Evolutionary conservation across 345 rosid species (phyloP).

Genomic region (Draba incana): DNA sequence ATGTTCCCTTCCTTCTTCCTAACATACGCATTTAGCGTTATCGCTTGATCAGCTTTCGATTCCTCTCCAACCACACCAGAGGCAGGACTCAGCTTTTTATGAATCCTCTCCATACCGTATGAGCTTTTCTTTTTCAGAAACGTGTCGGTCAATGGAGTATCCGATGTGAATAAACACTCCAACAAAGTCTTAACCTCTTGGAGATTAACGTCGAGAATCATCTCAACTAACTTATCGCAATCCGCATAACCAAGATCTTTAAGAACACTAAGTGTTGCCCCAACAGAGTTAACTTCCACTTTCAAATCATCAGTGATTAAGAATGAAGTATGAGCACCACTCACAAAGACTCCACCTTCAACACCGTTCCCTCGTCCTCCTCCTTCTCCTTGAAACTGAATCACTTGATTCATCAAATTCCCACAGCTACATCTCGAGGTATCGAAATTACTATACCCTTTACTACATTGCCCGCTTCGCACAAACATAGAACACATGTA

Average conservation of each 20-base stretch:
- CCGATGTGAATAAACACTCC: slow-evolving; percentile 25
- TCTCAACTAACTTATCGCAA: slow-evolving; percentile 14
- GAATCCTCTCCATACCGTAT: neutral
- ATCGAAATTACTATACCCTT: neutral
- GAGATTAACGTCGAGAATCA: slow-evolving; percentile 7
- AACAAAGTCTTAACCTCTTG: slow-evolving; percentile 20
- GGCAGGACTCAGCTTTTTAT: neutral
- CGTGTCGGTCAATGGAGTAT: slow-evolving; percentile 31
- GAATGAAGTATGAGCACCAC: neutral
- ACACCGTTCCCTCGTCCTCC: neutral
- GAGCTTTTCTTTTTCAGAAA: slow-evolving; percentile 30
- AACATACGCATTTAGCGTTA: slow-evolving; percentile 5
- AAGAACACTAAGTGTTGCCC: neutral
- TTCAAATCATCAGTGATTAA: slow-evolving; percentile 29
- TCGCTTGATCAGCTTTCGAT: slow-evolving; percentile 11
- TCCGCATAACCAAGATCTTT: slow-evolving; percentile 4
- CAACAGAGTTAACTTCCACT: slow-evolving; percentile 6
- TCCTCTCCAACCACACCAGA: neutral
- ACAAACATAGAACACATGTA: slow-evolving; percentile 15
- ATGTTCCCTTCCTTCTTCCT: neutral
- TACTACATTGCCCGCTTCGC: neutral
- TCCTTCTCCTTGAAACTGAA: slow-evolving; percentile 9
- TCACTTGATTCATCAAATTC: slow-evolving; percentile 10
- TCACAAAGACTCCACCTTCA: slow-evolving; percentile 18
- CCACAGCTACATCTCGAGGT: slow-evolving; percentile 23